Evolutionary conservation across 2,329 filamentous ascomycete genomes (phyloP).

Genomic region (Scedosporium dehoogii): DNA sequence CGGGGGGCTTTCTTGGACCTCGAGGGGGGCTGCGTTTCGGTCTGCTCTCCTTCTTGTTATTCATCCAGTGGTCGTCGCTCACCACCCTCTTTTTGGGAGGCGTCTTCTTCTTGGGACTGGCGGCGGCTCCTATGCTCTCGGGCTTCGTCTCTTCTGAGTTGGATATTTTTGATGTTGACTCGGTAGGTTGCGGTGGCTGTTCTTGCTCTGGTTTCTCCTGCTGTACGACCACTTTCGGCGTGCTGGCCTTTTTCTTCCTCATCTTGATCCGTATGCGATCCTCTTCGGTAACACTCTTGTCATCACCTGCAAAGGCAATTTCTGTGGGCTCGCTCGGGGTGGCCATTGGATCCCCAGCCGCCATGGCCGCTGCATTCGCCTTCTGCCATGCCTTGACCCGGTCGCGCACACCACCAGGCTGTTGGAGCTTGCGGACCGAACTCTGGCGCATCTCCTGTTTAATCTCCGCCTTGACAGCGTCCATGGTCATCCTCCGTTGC

Average conservation of each 20-base stretch:
- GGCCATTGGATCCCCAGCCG: constrained; percentile 37
- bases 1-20: not conserved
- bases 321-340: constrained; percentile 50
- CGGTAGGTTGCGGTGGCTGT: constrained; percentile 10
- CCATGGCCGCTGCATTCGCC: constrained; percentile 58
- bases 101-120: constrained; percentile 26
- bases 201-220: constrained; percentile 5
- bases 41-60: constrained; percentile 27
- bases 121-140: constrained; percentile 9
- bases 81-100: constrained; percentile 86
- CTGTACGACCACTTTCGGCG: constrained; percentile 9
- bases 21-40: constrained; percentile 35
- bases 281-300: constrained; percentile 51
- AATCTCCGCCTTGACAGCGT: constrained; percentile 45
- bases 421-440: constrained; percentile 47
- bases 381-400: constrained; percentile 82
- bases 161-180: constrained; percentile 8
- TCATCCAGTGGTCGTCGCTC: constrained; percentile 86
- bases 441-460: constrained; percentile 26
- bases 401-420: constrained; percentile 60
- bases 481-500: constrained; percentile 45
- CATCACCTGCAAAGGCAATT: constrained; percentile 49
- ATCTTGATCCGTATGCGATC: constrained; percentile 49
- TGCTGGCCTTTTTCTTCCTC: constrained; percentile 19
- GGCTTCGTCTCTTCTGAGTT: constrained; percentile 7